Evolutionary conservation across 1,284 basidiomycete genomes (phyloP).

Genomic region (Leccinum fallax): DNA sequence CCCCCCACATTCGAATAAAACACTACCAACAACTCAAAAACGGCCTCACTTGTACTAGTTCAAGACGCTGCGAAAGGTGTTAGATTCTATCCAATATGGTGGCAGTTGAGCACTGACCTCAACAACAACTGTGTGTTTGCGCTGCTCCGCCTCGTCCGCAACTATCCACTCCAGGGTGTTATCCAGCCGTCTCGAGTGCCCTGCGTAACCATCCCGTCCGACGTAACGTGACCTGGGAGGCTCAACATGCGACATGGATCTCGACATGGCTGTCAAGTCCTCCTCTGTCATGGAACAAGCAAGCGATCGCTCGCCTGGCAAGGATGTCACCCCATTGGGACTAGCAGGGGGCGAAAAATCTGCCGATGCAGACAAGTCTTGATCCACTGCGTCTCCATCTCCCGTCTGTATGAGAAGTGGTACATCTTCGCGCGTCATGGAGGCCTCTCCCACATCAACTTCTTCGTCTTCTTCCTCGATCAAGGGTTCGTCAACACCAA

Average conservation of each 20-base stretch:
- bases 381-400: constrained; percentile 25
- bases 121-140: constrained; percentile 62
- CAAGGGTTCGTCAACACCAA: constrained; percentile 59
- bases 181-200: constrained; percentile 32
- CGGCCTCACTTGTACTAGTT: constrained; percentile 66
- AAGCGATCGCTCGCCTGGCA: constrained; percentile 52
- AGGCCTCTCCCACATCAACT: constrained; percentile 54
- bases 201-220: constrained; percentile 47
- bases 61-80: constrained; percentile 56
- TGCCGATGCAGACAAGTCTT: constrained; percentile 39
- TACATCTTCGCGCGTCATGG: constrained; percentile 27
- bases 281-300: constrained; percentile 65
- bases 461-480: constrained; percentile 51
- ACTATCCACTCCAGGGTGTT: constrained; percentile 70
- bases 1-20: too few species aligned
- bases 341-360: constrained; percentile 52
- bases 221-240: constrained; percentile 41
- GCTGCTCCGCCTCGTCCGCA: constrained; percentile 46
- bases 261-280: constrained; percentile 71
- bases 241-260: constrained; percentile 67
- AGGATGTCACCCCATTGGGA: constrained; percentile 48
- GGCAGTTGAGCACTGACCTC: constrained; percentile 55
- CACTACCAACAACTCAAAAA: constrained; percentile 70
- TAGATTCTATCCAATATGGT: background rate
- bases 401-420: constrained; percentile 29